Conservation (phyloP, 192 early-diverging fungal genomes). For the Pecoramyces ruminantium region DNA sequence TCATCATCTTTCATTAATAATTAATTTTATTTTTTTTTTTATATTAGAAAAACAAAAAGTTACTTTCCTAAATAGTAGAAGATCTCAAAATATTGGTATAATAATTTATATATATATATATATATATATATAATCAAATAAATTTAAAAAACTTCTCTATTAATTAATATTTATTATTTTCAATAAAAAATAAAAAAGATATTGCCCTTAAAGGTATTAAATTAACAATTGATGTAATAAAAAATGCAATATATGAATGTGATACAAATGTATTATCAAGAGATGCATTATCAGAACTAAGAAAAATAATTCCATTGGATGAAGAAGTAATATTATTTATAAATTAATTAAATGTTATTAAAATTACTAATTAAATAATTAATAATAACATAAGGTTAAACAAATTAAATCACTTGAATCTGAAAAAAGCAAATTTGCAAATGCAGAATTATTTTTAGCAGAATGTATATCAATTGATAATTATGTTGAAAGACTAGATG, state of each 20-base stretch:
- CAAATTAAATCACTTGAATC: background rate
- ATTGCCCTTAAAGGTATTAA: background rate
- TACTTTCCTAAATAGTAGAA: background rate
- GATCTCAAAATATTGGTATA: background rate
- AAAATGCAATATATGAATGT: background rate
- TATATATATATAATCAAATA: too few relatives aligned
- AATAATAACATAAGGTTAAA: background rate
- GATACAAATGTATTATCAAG: background rate
- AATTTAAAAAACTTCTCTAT: too few relatives aligned
- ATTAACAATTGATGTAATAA: background rate
- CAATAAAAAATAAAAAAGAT: background rate
- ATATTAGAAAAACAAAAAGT: background rate
- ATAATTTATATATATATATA: too few relatives aligned
- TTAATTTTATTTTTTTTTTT: background rate
- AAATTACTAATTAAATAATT: too few relatives aligned
- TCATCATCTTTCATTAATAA: too few relatives aligned
- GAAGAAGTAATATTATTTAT: background rate
- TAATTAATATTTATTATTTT: too few relatives aligned
- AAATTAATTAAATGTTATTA: too few relatives aligned
- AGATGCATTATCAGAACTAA: background rate
- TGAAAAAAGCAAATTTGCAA: background rate
- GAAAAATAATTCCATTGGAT: background rate
- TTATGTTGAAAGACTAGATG: background rate
- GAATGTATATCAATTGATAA: background rate
- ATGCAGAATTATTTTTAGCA: background rate